These are phyloP conservation scores for Arthrobotrys conoides DNA, from an alignment of 2,329 filamentous ascomycete genomes.

Conservation along the genomic window DNA sequence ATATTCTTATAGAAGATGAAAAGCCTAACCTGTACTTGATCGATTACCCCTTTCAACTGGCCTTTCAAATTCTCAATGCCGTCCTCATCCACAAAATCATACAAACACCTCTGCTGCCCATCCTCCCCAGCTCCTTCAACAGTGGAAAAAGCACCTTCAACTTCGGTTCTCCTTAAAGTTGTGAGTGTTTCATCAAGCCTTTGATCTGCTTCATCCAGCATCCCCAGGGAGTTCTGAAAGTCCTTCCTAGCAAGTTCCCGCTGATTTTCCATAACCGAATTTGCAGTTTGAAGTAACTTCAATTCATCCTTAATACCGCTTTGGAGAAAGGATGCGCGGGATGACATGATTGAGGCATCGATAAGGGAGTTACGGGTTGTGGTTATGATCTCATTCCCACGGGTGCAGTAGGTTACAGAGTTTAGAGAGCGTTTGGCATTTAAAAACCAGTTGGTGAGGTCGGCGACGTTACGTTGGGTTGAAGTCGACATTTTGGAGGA, in stretches of 20 bases:
- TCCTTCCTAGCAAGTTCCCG: conserved; percentile 61
- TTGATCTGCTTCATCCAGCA: conserved; percentile 53
- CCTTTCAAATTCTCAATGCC: conserved; percentile 74
- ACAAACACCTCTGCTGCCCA: conserved; percentile 71
- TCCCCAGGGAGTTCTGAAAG: conserved; percentile 56
- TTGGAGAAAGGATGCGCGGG: conserved; percentile 63
- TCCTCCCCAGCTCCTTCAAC: conserved; percentile 67
- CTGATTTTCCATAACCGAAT: conserved; percentile 62
- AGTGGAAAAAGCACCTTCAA: conserved; percentile 73
- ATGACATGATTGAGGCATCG: conserved; percentile 63
- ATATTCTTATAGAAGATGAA: background rate
- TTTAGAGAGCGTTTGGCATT: conserved; percentile 64
- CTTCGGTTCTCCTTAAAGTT: conserved; percentile 72
- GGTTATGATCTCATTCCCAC: conserved; percentile 64
- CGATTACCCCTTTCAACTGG: conserved; percentile 74
- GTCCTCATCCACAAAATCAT: conserved; percentile 77
- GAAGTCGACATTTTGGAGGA: conserved; percentile 43
- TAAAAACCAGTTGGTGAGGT: conserved; percentile 64
- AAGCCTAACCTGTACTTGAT: conserved; percentile 66
- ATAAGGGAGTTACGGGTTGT: conserved; percentile 63
- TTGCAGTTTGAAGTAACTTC: conserved; percentile 62
- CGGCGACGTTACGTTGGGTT: conserved; percentile 66
- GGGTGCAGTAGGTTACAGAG: conserved; percentile 63
- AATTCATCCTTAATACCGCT: conserved; percentile 63
- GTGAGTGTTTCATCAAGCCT: conserved; percentile 72